These are phyloP conservation scores for Brettanomyces naardenensis DNA, from an alignment of 805 yeast species.

Conservation along the genomic window DNA sequence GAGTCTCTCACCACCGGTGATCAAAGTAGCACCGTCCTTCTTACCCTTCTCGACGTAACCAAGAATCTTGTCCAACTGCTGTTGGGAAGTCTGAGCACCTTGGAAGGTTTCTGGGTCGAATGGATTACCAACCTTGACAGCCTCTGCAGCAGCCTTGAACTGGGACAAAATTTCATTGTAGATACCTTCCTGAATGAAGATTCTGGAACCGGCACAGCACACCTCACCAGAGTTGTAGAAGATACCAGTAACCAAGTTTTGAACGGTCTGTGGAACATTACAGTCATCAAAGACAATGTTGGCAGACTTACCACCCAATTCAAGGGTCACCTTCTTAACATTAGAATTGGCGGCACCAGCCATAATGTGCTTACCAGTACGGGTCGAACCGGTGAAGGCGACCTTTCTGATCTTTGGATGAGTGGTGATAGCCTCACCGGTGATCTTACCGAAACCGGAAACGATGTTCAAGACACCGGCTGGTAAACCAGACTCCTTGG, in stretches of 20 bases:
- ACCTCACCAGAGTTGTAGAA: constrained; percentile 89
- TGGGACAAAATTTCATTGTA: constrained; percentile 59
- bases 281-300: constrained; percentile 77
- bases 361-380: constrained; percentile 72
- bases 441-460: constrained; percentile 78
- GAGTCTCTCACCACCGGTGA: constrained; percentile 75
- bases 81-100: constrained; percentile 69
- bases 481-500: constrained; percentile 82
- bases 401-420: constrained; percentile 82
- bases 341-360: constrained; percentile 55
- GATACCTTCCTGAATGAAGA: constrained; percentile 68
- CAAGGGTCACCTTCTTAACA: constrained; percentile 75
- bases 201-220: constrained; percentile 88
- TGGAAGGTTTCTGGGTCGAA: constrained; percentile 62
- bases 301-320: constrained; percentile 88
- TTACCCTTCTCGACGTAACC: constrained; percentile 58
- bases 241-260: constrained; percentile 65
- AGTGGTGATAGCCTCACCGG: constrained; percentile 72
- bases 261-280: constrained; percentile 56
- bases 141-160: constrained; percentile 41
- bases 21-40: constrained; percentile 58
- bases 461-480: constrained; percentile 85
- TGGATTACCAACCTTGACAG: constrained; percentile 68
- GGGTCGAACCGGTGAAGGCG: constrained; percentile 94
- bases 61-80: constrained; percentile 59